Conservation (phyloP, 176 grass and related monocot species). For the Poa pratensis region DNA sequence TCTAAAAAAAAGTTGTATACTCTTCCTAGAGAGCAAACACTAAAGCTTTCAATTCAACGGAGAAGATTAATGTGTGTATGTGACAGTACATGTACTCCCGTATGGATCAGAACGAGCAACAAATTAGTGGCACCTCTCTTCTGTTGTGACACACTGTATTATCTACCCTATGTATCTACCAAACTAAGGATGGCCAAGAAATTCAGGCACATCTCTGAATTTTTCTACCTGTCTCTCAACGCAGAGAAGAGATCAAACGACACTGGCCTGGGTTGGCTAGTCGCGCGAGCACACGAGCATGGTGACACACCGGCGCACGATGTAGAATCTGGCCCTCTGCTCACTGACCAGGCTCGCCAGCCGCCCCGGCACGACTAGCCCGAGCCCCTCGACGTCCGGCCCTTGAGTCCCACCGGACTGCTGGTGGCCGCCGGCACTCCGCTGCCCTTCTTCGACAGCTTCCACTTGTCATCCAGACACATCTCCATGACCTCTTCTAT, state of each 20-base stretch:
- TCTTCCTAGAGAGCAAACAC: too few relatives aligned
- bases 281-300: slow-evolving; percentile 76
- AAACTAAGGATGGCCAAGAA: not conserved
- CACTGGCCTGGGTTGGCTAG: not conserved
- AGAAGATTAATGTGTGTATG: too few relatives aligned
- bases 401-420: slow-evolving; percentile 6
- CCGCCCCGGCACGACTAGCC: slow-evolving; percentile 42
- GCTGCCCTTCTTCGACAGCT: slow-evolving; percentile 44
- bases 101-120: too few relatives aligned
- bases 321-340: slow-evolving; percentile 88
- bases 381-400: not conserved
- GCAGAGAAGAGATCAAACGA: not conserved
- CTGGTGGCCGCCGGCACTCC: not conserved
- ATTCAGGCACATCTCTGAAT: not conserved
- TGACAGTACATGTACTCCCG: too few relatives aligned
- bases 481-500: slow-evolving; percentile 45
- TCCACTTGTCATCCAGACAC: slow-evolving; percentile 55
- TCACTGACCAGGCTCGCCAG: slow-evolving; percentile 58
- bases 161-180: not conserved
- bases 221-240: not conserved
- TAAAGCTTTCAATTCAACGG: too few relatives aligned
- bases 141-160: not conserved
- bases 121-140: too few relatives aligned
- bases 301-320: slow-evolving; percentile 72
- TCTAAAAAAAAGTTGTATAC: too few relatives aligned